Evolutionary conservation across 805 yeast genomes (phyloP).

Genomic region (Kregervanrija pseudodelftensis): DNA sequence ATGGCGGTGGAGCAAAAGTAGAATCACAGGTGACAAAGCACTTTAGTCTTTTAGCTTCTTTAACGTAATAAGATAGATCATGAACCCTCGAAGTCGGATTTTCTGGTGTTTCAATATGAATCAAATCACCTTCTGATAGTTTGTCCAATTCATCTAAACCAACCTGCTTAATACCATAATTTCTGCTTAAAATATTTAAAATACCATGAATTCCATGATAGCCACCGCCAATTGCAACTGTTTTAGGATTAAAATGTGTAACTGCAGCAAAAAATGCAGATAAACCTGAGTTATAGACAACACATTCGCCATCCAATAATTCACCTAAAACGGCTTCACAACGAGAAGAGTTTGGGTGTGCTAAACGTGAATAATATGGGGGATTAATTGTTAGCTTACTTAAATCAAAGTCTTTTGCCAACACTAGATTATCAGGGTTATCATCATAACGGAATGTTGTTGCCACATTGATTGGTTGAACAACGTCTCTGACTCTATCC

Average conservation of each 20-base stretch:
- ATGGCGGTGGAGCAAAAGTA: conserved; percentile 92
- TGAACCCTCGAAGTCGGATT: conserved; percentile 71
- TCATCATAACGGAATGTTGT: conserved; percentile 68
- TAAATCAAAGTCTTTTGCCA: conserved; percentile 30
- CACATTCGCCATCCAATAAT: conserved; percentile 57
- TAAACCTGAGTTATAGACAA: conserved; percentile 71
- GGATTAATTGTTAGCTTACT: conserved; percentile 17
- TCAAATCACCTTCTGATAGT: conserved; percentile 55
- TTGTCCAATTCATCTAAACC: conserved; percentile 45
- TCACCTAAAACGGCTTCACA: conserved; percentile 59
- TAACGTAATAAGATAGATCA: conserved; percentile 57
- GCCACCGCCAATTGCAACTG: conserved; percentile 65
- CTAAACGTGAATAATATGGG: conserved; percentile 61
- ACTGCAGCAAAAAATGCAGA: conserved; percentile 75
- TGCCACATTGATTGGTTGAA: conserved; percentile 75
- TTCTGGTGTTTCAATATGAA: conserved; percentile 83
- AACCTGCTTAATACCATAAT: conserved; percentile 47
- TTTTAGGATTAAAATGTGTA: conserved; percentile 63
- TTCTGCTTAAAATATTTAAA: conserved; percentile 53
- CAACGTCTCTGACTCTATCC: conserved; percentile 55
- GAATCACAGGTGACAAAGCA: conserved; percentile 72
- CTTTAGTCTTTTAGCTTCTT: conserved; percentile 69
- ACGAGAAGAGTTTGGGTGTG: conserved; percentile 66
- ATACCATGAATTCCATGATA: conserved; percentile 83
- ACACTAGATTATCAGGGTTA: conserved; percentile 48